A percentile compares a stretch with the other conserved stretches of the same genome.
Conservation (phyloP, 805 yeast genomes). For the Yamadazyma tumulicola region DNA sequence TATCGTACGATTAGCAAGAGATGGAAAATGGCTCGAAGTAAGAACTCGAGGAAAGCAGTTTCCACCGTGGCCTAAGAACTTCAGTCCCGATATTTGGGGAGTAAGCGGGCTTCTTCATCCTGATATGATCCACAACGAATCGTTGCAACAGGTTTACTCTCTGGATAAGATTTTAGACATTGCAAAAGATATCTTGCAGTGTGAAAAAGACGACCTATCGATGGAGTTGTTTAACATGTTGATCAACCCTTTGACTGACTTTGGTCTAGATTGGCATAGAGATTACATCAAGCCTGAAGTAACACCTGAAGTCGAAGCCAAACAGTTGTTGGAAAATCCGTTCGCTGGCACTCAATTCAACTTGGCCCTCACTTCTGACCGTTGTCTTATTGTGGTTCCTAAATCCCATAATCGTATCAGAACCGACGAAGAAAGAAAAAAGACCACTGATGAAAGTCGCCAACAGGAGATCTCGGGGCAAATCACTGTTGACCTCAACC, state of each 20-base stretch:
- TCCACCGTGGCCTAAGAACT: slow-evolving; percentile 55
- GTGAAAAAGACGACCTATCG: slow-evolving; percentile 27
- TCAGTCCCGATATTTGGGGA: slow-evolving; percentile 54
- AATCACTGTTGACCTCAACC: slow-evolving; percentile 37
- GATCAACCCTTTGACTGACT: slow-evolving; percentile 49
- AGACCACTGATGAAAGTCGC: slow-evolving; percentile 30
- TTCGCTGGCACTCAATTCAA: slow-evolving; percentile 51
- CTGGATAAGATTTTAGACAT: slow-evolving; percentile 34
- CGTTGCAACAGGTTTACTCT: slow-evolving; percentile 41
- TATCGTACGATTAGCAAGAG: slow-evolving; percentile 40
- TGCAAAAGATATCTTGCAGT: slow-evolving; percentile 43
- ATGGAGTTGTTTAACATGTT: slow-evolving; percentile 54
- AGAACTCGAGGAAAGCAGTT: slow-evolving; percentile 52
- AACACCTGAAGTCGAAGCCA: slow-evolving; percentile 42
- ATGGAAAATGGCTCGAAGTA: slow-evolving; percentile 47
- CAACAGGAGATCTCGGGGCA: slow-evolving; percentile 38
- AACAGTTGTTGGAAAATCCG: slow-evolving; percentile 33
- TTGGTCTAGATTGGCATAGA: slow-evolving; percentile 53
- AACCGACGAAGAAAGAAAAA: slow-evolving; percentile 41
- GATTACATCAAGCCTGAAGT: slow-evolving; percentile 48
- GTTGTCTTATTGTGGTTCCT: slow-evolving; percentile 47
- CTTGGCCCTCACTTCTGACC: slow-evolving; percentile 45
- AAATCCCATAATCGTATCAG: slow-evolving; percentile 45
- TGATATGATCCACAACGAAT: slow-evolving; percentile 15
- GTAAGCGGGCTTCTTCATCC: slow-evolving; percentile 47